Evolutionary conservation across 2,329 filamentous ascomycete genomes (phyloP).

Genomic region (Hypoxylon sp.): DNA sequence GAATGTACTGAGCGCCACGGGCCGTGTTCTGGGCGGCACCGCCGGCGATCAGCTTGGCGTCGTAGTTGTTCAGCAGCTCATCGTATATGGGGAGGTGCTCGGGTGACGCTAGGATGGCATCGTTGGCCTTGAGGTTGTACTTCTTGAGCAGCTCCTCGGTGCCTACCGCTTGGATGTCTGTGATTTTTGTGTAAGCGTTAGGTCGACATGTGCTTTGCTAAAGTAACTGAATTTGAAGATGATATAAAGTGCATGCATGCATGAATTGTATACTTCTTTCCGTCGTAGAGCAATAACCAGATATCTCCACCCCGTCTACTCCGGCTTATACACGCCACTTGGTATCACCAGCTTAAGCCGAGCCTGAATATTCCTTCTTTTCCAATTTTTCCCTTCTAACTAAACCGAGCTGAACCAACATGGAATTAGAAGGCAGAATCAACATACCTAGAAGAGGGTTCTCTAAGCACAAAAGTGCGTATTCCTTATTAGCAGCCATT

Average conservation of each 20-base stretch:
- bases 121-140: conserved; percentile 93
- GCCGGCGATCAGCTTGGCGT: conserved; percentile 93
- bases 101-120: conserved; percentile 94
- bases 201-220: conserved; percentile 11
- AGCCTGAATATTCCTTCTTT: conserved; percentile 2
- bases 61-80: conserved; percentile 89
- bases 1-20: conserved; percentile 94
- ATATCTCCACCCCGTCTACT: no score
- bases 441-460: conserved; percentile 91
- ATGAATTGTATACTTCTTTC: no score
- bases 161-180: conserved; percentile 92
- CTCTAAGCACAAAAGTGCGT: conserved; percentile 90
- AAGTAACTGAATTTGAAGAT: no score
- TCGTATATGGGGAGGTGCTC: conserved; percentile 92
- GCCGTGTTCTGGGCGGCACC: conserved; percentile 98
- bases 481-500: conserved; percentile 83
- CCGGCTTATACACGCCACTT: conserved; percentile 11
- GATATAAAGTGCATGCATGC: no score
- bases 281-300: no score
- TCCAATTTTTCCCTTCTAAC: conserved; percentile 9
- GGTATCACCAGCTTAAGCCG: not conserved
- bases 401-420: no score
- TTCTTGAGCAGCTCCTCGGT: conserved; percentile 87
- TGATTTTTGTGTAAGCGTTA: conserved; percentile 9
- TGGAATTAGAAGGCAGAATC: no score